A percentile compares a stretch with the other conserved stretches of the same genome.
These are phyloP conservation scores for Rutstroemia sp. DNA, from an alignment of 2,329 filamentous ascomycete genomes.

Conservation along the genomic window DNA sequence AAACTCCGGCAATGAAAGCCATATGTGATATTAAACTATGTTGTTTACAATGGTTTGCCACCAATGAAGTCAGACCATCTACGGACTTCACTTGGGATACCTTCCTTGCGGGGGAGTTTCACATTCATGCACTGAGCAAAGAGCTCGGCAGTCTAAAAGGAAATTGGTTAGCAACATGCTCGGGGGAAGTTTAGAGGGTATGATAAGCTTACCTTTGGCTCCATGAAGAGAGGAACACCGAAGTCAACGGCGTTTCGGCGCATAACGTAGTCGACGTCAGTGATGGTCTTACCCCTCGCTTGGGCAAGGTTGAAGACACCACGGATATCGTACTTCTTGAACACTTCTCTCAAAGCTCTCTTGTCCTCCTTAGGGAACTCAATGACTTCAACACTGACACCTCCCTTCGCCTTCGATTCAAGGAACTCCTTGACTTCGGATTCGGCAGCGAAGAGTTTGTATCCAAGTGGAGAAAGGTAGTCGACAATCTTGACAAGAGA, in stretches of 20 bases:
- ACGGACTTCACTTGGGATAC: constrained; percentile 84
- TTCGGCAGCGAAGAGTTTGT: constrained; percentile 88
- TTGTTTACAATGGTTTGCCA: constrained; percentile 62
- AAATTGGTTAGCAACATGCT: constrained; percentile 15
- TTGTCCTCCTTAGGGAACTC: constrained; percentile 97
- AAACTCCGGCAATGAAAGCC: not conserved
- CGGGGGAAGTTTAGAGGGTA: not conserved
- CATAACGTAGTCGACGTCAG: constrained; percentile 98
- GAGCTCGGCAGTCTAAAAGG: constrained; percentile 74
- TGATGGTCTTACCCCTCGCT: constrained; percentile 70
- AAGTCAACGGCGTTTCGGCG: constrained; percentile 97
- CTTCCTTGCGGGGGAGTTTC: constrained; percentile 84
- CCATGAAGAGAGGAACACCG: constrained; percentile 95
- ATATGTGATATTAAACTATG: not conserved
- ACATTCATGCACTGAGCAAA: constrained; percentile 96
- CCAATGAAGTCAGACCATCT: constrained; percentile 95
- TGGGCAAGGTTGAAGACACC: constrained; percentile 93
- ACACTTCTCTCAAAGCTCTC: constrained; percentile 86
- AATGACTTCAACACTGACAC: constrained; percentile 75
- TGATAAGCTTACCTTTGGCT: constrained; percentile 66
- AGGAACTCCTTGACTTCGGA: constrained; percentile 75
- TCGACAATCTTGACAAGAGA: constrained; percentile 74
- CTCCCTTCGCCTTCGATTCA: constrained; percentile 60
- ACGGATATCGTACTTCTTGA: constrained; percentile 92
- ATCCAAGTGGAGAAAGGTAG: constrained; percentile 80